A percentile compares a stretch with the other conserved stretches of the same genome.
Evolutionary conservation across 2,329 filamentous ascomycete genomes (phyloP).

Genomic region (Nothophaeocryptopus gaeumannii): DNA sequence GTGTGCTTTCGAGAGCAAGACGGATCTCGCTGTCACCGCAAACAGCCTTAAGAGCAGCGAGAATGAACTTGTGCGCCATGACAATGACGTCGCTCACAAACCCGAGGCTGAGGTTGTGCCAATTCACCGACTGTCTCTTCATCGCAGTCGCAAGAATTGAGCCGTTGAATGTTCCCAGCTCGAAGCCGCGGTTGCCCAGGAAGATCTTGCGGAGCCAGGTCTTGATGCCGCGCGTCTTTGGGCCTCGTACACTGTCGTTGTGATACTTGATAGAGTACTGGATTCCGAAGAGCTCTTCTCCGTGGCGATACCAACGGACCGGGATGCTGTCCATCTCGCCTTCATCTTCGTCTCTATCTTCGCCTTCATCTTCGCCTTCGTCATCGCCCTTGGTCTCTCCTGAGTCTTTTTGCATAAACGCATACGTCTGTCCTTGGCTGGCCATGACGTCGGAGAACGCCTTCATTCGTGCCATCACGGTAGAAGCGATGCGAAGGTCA

Average conservation of each 20-base stretch:
- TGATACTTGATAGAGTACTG: too few species aligned
- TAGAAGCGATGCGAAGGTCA: conserved; percentile 35
- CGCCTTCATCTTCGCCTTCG: too few species aligned
- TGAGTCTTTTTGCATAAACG: too few species aligned
- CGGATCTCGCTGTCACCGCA: conserved; percentile 48
- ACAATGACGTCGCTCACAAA: conserved; percentile 54
- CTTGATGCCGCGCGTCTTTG: conserved; percentile 1
- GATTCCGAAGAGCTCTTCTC: too few species aligned
- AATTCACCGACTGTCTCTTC: conserved; percentile 42
- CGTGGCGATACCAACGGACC: too few species aligned
- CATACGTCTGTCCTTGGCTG: conserved; percentile 29
- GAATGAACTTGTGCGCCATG: conserved; percentile 54
- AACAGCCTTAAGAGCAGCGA: conserved; percentile 39
- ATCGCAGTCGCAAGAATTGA: conserved; percentile 38
- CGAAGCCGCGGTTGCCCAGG: conserved; percentile 8
- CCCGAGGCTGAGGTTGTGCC: conserved; percentile 46
- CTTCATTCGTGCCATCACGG: conserved; percentile 30
- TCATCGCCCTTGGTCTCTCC: too few species aligned
- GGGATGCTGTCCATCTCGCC: too few species aligned
- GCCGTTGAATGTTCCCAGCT: conserved; percentile 48
- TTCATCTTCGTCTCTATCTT: too few species aligned
- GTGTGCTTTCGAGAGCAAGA: conserved; percentile 40
- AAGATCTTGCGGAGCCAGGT: conserved; percentile 8
- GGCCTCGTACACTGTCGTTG: too few species aligned
- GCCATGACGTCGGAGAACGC: conserved; percentile 28